Evolutionary conservation across 176 grass and related monocot species (phyloP).

Genomic region (Zea luxurians): DNA sequence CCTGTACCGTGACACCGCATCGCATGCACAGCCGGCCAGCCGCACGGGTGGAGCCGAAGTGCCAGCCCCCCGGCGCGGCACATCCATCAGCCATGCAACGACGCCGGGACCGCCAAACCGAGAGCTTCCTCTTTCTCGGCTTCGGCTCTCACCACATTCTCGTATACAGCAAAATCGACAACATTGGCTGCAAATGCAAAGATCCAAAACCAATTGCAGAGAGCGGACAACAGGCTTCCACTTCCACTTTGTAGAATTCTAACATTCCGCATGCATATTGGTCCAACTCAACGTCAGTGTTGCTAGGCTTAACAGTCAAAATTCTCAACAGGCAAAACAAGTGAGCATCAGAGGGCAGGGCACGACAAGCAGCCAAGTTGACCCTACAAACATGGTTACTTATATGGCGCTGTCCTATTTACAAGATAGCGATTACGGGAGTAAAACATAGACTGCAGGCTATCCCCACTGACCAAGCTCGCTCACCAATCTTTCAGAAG

Average conservation of each 20-base stretch:
- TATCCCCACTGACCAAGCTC: neutral
- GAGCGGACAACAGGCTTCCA: neutral
- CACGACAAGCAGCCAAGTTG: too few species aligned
- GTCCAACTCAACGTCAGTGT: neutral
- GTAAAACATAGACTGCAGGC: neutral
- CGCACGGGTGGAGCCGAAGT: neutral
- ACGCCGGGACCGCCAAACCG: neutral
- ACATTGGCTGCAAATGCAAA: neutral
- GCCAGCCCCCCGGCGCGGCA: too few species aligned
- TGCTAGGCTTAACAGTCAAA: neutral
- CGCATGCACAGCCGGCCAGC: too few species aligned
- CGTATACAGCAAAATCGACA: neutral
- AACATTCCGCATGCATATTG: neutral
- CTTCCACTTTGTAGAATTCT: neutral
- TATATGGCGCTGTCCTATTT: slow-evolving; percentile 27
- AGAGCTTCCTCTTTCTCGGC: neutral
- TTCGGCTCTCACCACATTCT: neutral
- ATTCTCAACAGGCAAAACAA: neutral
- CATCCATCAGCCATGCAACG: too few species aligned
- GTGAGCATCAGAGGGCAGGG: neutral
- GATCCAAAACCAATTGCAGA: neutral
- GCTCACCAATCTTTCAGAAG: slow-evolving; percentile 89
- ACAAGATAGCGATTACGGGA: neutral
- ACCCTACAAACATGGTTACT: neutral
- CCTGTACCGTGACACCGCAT: too few species aligned